Evolutionary conservation across 192 early-diverging fungal genomes (phyloP).

Genomic region (Funneliformis geosporum): DNA sequence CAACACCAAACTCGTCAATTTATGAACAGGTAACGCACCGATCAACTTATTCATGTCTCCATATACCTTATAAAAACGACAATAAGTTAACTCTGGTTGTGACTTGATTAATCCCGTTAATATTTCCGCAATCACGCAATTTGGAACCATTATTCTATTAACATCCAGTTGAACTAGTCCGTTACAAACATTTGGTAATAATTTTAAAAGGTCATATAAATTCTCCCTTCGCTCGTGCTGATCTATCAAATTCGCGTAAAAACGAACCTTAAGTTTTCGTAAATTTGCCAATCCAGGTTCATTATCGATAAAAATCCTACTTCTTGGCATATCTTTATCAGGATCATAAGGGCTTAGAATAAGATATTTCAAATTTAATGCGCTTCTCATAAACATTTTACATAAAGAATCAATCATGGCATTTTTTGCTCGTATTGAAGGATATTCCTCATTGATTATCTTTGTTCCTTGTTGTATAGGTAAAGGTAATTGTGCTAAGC

Average conservation of each 20-base stretch:
- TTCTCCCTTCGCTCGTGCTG: neutral
- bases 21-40: neutral
- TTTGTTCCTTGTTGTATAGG: no score
- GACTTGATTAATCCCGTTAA: neutral
- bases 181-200: neutral
- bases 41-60: neutral
- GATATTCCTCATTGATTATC: no score
- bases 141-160: neutral
- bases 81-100: constrained; percentile 2
- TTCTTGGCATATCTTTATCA: neutral
- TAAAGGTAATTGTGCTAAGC: no score
- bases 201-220: neutral
- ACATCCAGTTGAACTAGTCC: constrained; percentile 1
- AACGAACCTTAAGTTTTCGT: constrained; percentile 1
- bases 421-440: neutral
- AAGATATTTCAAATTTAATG: neutral
- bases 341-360: neutral
- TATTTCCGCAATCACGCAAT: neutral
- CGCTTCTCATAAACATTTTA: neutral
- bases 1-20: neutral
- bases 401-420: constrained; percentile 4
- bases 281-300: neutral
- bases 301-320: neutral
- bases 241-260: neutral
- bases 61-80: constrained; percentile 2